A percentile compares a stretch with the other conserved stretches of the same genome.
phyloP scores from a whole-genome alignment of 768 basidiomycete genomes.

The Podaxis sp. region DNA sequence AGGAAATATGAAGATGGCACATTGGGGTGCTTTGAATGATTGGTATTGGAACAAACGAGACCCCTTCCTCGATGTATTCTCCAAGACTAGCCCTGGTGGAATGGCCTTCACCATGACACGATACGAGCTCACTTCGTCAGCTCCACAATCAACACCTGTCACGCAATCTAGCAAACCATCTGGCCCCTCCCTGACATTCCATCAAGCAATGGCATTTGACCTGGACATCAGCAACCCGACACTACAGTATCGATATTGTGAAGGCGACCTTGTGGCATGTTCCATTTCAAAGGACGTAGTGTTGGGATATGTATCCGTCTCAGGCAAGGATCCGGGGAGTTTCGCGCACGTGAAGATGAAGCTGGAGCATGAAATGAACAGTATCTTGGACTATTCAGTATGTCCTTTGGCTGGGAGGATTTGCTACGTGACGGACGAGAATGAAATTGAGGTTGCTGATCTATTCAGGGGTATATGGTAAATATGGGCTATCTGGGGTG shows the following conservation, averaged over 20 bases:
- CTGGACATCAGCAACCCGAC: background rate
- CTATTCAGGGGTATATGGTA: background rate
- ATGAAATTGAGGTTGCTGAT: background rate
- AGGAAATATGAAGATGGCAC: background rate
- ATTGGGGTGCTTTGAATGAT: background rate
- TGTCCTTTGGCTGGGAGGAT: slow-evolving; percentile 4
- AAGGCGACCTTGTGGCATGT: background rate
- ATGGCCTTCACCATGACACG: background rate
- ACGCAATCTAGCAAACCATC: background rate
- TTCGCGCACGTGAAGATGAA: background rate
- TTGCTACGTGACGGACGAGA: background rate
- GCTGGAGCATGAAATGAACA: background rate
- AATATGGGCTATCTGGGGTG: background rate
- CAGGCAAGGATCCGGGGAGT: background rate
- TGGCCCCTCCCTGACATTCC: background rate
- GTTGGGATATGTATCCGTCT: background rate
- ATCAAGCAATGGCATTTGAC: background rate
- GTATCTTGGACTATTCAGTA: background rate
- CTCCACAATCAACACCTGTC: background rate
- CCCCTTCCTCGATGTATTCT: background rate
- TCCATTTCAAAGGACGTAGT: background rate
- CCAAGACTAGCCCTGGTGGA: background rate
- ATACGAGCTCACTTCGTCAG: background rate
- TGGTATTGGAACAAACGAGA: slow-evolving; percentile 5
- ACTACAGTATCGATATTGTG: background rate